These are phyloP conservation scores for Penicillium sclerotigenum DNA, from an alignment of 2,329 filamentous ascomycete species.

Conservation along the genomic window DNA sequence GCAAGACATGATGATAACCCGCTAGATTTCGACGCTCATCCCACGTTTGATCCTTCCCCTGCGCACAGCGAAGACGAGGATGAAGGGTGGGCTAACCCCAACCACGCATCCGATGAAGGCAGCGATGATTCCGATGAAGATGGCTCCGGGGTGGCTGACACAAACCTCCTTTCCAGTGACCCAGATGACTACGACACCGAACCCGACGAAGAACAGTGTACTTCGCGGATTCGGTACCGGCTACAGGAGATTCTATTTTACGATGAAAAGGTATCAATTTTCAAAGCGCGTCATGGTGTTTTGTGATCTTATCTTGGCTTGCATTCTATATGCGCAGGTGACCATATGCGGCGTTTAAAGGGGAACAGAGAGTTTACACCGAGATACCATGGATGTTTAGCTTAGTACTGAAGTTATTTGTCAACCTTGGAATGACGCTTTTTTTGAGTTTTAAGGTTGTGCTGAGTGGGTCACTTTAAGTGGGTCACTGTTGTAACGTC, in stretches of 20 bases:
- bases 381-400: slow-evolving; percentile 6
- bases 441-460: not conserved
- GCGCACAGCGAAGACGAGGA: slow-evolving; percentile 40
- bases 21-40: slow-evolving; percentile 33
- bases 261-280: slow-evolving; percentile 77
- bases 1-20: slow-evolving; percentile 41
- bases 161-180: slow-evolving; percentile 26
- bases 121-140: slow-evolving; percentile 31
- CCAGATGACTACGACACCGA: slow-evolving; percentile 46
- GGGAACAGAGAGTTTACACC: not conserved
- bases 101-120: slow-evolving; percentile 45
- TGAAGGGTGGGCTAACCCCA: slow-evolving; percentile 40
- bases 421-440: not conserved
- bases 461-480: not conserved
- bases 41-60: slow-evolving; percentile 40
- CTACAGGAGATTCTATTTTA: slow-evolving; percentile 79
- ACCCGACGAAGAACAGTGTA: slow-evolving; percentile 39
- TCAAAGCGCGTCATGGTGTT: slow-evolving; percentile 67
- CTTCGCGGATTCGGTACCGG: slow-evolving; percentile 50
- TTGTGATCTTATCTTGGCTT: slow-evolving; percentile 28
- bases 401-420: not conserved
- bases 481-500: not conserved
- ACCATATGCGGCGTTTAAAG: slow-evolving; percentile 2
- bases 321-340: not conserved
- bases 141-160: slow-evolving; percentile 17